Conservation (phyloP, 202 grass and related monocot species). For the Setaria italica region DNA sequence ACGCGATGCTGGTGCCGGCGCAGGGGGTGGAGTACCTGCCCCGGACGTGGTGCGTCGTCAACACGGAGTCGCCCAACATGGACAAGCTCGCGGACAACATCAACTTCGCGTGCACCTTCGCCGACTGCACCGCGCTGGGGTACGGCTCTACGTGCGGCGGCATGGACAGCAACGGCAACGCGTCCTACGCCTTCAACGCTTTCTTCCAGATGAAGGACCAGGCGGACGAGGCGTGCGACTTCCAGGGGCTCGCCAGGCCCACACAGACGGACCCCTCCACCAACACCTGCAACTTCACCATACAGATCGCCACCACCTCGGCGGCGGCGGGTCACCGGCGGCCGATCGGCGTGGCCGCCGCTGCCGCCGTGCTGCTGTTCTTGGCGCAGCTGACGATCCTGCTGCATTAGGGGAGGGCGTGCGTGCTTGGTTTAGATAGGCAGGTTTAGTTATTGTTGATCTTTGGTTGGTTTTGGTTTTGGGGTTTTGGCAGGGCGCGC, state of each 20-base stretch:
- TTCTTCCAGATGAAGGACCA: constrained; percentile 94
- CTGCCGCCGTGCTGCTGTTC: not conserved
- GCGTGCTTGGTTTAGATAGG: not conserved
- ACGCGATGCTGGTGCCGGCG: constrained; percentile 62
- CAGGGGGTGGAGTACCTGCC: constrained; percentile 65
- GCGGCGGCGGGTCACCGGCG: not conserved
- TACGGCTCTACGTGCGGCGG: constrained; percentile 78
- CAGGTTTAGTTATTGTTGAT: not conserved
- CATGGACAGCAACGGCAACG: constrained; percentile 82
- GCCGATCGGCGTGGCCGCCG: not conserved
- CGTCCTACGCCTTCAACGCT: constrained; percentile 85
- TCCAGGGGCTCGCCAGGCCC: constrained; percentile 67
- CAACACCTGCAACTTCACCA: constrained; percentile 81
- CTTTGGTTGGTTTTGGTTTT: not conserved
- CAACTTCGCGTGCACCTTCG: constrained; percentile 80
- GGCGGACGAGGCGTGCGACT: constrained; percentile 61
- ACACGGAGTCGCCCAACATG: constrained; percentile 57
- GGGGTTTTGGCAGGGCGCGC: not conserved
- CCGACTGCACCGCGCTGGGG: constrained; percentile 90
- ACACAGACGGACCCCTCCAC: constrained; percentile 80
- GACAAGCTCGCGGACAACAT: constrained; percentile 76
- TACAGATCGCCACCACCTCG: constrained; percentile 68
- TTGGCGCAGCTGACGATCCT: constrained; percentile 14
- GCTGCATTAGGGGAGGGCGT: constrained; percentile 18
- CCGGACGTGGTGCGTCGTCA: constrained; percentile 79